Evolutionary conservation across 768 basidiomycete species (phyloP).

Genomic region (Chalciporus pseudorubinellus): DNA sequence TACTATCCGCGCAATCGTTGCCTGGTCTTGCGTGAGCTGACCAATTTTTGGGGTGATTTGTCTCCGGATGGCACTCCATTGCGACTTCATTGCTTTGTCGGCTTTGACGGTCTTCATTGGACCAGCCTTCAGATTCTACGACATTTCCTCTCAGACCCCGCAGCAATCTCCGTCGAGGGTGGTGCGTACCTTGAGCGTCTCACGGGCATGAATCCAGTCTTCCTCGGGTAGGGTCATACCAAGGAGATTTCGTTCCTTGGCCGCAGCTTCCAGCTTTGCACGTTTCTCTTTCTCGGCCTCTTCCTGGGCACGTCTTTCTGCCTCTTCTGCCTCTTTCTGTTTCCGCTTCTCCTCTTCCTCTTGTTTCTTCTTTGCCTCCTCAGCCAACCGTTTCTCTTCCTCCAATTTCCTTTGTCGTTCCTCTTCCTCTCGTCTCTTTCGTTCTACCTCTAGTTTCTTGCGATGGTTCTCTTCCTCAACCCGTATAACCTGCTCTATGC

Average conservation of each 20-base stretch:
- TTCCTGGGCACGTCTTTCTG: slow-evolving; percentile 31
- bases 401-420: slow-evolving; percentile 48
- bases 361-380: slow-evolving; percentile 40
- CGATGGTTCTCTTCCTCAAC: slow-evolving; percentile 59
- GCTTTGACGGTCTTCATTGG: slow-evolving; percentile 64
- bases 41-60: slow-evolving; percentile 86
- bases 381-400: slow-evolving; percentile 43
- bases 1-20: slow-evolving; percentile 64
- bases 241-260: slow-evolving; percentile 39
- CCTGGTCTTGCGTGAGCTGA: slow-evolving; percentile 72
- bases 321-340: slow-evolving; percentile 33
- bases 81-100: slow-evolving; percentile 49
- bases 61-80: slow-evolving; percentile 68
- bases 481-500: slow-evolving; percentile 62
- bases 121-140: slow-evolving; percentile 60
- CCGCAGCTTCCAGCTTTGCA: slow-evolving; percentile 38
- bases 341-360: slow-evolving; percentile 42
- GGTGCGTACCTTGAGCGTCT: slow-evolving; percentile 48
- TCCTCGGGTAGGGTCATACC: slow-evolving; percentile 56
- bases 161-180: slow-evolving; percentile 15
- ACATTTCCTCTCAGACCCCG: slow-evolving; percentile 20
- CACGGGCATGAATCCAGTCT: slow-evolving; percentile 63
- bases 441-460: slow-evolving; percentile 54
- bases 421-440: slow-evolving; percentile 46
- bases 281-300: slow-evolving; percentile 35